Percentiles rank a stretch among this genome's conserved stretches.
Conservation (phyloP, 352 stramenopile genomes). For the Blastocystis hominis region DNA sequence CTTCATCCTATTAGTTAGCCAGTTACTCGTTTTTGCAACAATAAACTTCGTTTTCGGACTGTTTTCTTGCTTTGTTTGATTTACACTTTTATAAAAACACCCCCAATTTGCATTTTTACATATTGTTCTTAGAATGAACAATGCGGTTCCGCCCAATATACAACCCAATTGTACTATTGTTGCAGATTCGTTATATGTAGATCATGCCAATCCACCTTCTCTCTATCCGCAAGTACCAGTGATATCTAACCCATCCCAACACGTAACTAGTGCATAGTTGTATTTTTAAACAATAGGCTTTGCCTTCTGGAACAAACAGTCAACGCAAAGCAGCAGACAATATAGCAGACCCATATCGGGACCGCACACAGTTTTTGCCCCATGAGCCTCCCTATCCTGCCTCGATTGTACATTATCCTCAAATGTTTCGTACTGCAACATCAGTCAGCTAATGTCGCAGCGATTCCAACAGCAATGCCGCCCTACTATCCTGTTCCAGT, state of each 20-base stretch:
- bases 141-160: no score
- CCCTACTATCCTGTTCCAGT: neutral
- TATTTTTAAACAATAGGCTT: no score
- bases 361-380: neutral
- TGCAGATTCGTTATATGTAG: no score
- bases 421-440: neutral
- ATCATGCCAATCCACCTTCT: no score
- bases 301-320: no score
- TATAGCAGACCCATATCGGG: neutral
- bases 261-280: no score
- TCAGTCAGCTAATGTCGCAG: neutral
- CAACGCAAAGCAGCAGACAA: no score
- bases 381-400: neutral
- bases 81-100: neutral
- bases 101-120: no score
- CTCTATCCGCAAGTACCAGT: no score
- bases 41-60: neutral
- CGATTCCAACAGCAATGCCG: neutral
- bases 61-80: neutral
- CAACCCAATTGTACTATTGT: no score
- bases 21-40: neutral
- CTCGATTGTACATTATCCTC: neutral
- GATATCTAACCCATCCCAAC: no score
- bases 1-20: neutral
- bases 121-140: no score